These are phyloP conservation scores for Collybia sordida DNA, from an alignment of 768 basidiomycete genomes.

Conservation along the genomic window DNA sequence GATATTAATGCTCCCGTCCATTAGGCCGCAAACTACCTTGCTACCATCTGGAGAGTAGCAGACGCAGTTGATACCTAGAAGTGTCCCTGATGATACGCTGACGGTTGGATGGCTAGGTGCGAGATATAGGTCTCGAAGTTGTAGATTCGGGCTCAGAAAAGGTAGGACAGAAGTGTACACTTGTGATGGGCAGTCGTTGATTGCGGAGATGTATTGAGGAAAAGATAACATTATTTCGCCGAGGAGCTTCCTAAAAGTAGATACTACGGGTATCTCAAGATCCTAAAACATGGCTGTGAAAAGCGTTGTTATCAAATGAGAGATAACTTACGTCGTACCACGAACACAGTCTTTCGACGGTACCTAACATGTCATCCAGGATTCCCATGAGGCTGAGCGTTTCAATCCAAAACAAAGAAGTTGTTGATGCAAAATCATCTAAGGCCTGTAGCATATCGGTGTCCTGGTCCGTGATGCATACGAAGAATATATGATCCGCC, in stretches of 20 bases:
- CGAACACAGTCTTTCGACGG: not conserved
- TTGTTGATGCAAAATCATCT: not conserved
- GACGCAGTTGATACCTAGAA: not conserved
- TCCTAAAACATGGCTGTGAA: too few relatives aligned
- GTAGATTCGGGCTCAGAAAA: not conserved
- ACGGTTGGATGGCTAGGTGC: not conserved
- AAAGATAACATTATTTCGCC: not conserved
- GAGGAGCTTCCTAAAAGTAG: not conserved
- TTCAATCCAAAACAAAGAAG: not conserved
- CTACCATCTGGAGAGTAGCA: not conserved
- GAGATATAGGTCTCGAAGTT: not conserved
- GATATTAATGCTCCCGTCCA: not conserved
- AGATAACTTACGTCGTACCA: not conserved
- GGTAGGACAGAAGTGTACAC: not conserved
- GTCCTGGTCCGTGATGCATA: not conserved
- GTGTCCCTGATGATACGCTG: not conserved
- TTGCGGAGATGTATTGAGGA: not conserved
- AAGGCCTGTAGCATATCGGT: not conserved
- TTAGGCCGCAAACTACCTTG: not conserved
- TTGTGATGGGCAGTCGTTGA: not conserved
- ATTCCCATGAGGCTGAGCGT: not conserved
- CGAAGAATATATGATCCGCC: slow-evolving; percentile 11
- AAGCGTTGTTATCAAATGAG: too few relatives aligned
- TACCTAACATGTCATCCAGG: not conserved
- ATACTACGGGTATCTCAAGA: not conserved